Conservation (phyloP, 1,284 basidiomycete genomes). For the Irpex lacteus region DNA sequence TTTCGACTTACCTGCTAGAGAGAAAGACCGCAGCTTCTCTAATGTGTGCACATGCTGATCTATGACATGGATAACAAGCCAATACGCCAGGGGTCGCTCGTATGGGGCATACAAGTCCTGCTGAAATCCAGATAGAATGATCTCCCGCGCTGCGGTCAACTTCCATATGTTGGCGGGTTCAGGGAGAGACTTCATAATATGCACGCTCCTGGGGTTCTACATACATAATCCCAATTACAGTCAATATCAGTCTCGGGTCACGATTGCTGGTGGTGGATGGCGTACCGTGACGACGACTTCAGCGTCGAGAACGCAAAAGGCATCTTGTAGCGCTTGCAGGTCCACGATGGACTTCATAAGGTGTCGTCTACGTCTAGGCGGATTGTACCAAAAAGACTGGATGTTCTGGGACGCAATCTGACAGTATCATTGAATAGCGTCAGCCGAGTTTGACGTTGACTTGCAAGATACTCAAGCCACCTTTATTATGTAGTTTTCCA, state of each 20-base stretch:
- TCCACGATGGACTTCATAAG: conserved; percentile 59
- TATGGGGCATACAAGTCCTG: conserved; percentile 67
- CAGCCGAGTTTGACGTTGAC: background rate
- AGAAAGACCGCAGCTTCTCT: conserved; percentile 41
- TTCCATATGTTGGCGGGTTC: conserved; percentile 54
- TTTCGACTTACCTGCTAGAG: conserved; percentile 34
- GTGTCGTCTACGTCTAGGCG: conserved; percentile 60
- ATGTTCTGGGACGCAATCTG: conserved; percentile 60
- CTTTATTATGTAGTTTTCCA: conserved; percentile 57
- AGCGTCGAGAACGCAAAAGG: conserved; percentile 36
- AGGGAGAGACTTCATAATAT: conserved; percentile 29
- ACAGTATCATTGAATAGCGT: background rate
- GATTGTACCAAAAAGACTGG: conserved; percentile 64
- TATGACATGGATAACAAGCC: conserved; percentile 59
- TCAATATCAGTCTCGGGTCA: too few species aligned
- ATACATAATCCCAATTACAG: background rate
- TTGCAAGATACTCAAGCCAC: conserved; percentile 29
- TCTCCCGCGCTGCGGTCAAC: conserved; percentile 59
- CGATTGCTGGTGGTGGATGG: background rate
- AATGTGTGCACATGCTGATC: conserved; percentile 53
- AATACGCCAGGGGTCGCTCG: conserved; percentile 73
- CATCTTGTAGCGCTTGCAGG: conserved; percentile 62
- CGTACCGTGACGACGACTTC: conserved; percentile 29
- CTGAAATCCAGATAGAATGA: conserved; percentile 75
- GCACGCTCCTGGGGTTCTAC: background rate